These are phyloP conservation scores for Aurifilum marmelostoma DNA, from an alignment of 2,329 filamentous ascomycete species.

Conservation along the genomic window DNA sequence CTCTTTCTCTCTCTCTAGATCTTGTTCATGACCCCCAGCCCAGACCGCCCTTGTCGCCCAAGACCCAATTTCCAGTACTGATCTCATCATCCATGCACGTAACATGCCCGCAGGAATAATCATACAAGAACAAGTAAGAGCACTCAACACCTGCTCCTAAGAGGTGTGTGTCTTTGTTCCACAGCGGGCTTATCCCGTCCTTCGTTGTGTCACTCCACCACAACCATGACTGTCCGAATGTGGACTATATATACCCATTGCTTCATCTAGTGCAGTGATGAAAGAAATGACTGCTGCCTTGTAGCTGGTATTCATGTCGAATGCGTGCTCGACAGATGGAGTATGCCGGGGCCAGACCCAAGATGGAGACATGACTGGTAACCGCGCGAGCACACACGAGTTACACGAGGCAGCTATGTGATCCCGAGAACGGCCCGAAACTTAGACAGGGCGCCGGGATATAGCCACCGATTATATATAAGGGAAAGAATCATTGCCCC, in stretches of 20 bases:
- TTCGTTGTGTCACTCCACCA: background rate
- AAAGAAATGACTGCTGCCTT: background rate
- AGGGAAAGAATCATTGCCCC: background rate
- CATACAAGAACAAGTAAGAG: background rate
- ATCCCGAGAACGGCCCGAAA: background rate
- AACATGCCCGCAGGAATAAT: conserved; percentile 1
- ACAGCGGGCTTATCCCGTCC: background rate
- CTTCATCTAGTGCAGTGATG: background rate
- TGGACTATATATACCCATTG: background rate
- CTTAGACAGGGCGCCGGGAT: too few relatives aligned
- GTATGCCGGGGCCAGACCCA: background rate
- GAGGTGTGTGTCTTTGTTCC: background rate
- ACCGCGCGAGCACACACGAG: background rate
- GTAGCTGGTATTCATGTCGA: background rate
- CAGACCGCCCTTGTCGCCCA: background rate
- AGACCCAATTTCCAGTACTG: background rate
- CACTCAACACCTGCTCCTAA: background rate
- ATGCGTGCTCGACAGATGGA: too few relatives aligned
- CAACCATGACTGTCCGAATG: background rate
- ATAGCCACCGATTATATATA: background rate
- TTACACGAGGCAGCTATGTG: background rate
- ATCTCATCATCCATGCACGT: conserved; percentile 2
- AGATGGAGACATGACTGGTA: background rate
- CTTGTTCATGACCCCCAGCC: conserved; percentile 2
- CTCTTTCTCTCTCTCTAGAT: background rate